These are phyloP conservation scores for Chrysanthemum makinoi DNA, from an alignment of 129 eudicot genomes.

Conservation along the genomic window DNA sequence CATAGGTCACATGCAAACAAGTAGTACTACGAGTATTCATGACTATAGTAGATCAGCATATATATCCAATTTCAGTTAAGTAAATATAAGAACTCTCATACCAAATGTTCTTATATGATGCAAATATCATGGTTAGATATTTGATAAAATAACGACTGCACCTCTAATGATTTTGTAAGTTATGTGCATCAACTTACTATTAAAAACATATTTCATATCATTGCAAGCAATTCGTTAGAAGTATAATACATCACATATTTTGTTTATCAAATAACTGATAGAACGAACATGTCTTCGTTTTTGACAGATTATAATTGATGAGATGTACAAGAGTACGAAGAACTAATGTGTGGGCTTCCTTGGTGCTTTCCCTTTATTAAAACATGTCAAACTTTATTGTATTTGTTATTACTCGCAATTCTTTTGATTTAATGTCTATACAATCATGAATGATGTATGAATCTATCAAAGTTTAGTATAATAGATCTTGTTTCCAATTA, in stretches of 20 bases:
- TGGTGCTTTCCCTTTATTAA: background rate
- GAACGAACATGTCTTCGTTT: conserved; percentile 1
- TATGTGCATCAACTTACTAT: background rate
- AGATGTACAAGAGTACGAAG: conserved; percentile 41
- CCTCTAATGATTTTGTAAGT: background rate
- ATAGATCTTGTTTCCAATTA: background rate
- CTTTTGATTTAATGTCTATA: conserved; percentile 11
- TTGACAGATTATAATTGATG: conserved; percentile 40
- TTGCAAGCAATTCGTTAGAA: too few relatives aligned
- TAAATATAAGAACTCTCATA: background rate
- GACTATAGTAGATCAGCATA: too few relatives aligned
- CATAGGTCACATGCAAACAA: too few relatives aligned
- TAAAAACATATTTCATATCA: background rate
- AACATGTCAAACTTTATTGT: conserved; percentile 19
- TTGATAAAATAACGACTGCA: background rate
- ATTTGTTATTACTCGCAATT: background rate
- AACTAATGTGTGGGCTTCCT: conserved; percentile 11
- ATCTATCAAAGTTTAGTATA: background rate
- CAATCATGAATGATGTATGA: background rate
- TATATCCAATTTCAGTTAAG: background rate
- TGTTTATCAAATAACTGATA: conserved; percentile 3
- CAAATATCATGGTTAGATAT: background rate
- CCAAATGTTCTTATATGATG: too few relatives aligned
- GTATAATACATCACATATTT: background rate
- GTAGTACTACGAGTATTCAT: too few relatives aligned